Evolutionary conservation across 164 flowering plant species (phyloP).

Genomic region (Tinospora cordifolia): DNA sequence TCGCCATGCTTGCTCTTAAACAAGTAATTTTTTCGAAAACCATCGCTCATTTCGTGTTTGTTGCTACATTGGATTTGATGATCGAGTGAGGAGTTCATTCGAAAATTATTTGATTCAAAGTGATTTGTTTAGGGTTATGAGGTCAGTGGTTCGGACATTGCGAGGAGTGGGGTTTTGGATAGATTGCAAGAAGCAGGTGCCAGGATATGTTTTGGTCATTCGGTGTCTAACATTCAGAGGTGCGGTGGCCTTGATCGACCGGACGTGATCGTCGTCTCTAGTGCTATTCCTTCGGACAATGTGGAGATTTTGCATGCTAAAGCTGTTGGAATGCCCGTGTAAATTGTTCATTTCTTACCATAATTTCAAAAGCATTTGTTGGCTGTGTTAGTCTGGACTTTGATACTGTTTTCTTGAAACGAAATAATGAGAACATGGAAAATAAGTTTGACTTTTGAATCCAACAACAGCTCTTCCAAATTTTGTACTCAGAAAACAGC

Average conservation of each 20-base stretch:
- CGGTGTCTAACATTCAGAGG: constrained; percentile 24
- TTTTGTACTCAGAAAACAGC: too few species aligned
- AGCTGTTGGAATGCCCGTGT: constrained; percentile 36
- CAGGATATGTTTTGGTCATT: constrained; percentile 31
- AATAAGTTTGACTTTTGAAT: too few species aligned
- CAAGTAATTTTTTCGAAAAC: constrained; percentile 21
- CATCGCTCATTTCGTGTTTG: not conserved
- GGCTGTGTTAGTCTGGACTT: too few species aligned
- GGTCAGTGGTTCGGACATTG: constrained; percentile 46
- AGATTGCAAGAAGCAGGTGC: constrained; percentile 38
- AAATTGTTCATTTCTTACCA: constrained; percentile 10
- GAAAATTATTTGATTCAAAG: not conserved
- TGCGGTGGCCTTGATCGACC: constrained; percentile 22
- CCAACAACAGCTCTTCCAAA: too few species aligned
- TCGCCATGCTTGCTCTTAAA: constrained; percentile 44
- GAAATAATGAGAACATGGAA: too few species aligned
- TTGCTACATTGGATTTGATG: not conserved
- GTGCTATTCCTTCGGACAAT: constrained; percentile 40
- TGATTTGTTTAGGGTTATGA: constrained; percentile 31
- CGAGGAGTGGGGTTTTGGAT: constrained; percentile 36
- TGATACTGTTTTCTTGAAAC: too few species aligned
- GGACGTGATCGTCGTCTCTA: constrained; percentile 33
- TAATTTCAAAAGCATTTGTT: not conserved
- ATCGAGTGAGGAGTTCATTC: not conserved
- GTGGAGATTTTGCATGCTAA: constrained; percentile 37